Conservation (phyloP, 1,284 basidiomycete species). For the Ceratobasidium sp. region DNA sequence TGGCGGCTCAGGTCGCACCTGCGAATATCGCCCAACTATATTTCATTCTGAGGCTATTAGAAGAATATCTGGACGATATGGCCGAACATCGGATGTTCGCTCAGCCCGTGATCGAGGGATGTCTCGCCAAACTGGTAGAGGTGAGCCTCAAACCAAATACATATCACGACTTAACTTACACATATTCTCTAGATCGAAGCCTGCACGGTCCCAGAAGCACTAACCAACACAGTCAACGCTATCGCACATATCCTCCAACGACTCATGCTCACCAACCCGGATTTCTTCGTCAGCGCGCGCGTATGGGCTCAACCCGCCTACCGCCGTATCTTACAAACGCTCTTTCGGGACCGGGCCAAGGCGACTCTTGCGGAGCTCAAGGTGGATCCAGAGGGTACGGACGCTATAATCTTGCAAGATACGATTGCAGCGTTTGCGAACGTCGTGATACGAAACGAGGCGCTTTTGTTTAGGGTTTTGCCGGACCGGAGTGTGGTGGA, state of each 20-base stretch:
- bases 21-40: conserved; percentile 89
- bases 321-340: conserved; percentile 42
- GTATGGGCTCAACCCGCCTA: conserved; percentile 64
- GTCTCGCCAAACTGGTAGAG: conserved; percentile 76
- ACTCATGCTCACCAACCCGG: conserved; percentile 73
- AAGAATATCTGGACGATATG: conserved; percentile 85
- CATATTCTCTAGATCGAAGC: conserved; percentile 49
- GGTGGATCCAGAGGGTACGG: conserved; percentile 49
- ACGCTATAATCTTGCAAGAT: conserved; percentile 54
- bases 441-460: conserved; percentile 79
- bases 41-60: conserved; percentile 81
- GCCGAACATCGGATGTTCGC: conserved; percentile 74
- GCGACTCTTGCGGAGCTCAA: conserved; percentile 37
- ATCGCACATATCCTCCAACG: conserved; percentile 62
- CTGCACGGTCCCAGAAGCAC: conserved; percentile 25
- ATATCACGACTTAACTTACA: neutral
- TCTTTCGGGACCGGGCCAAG: conserved; percentile 47
- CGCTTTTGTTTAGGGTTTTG: conserved; percentile 79
- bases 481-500: conserved; percentile 71
- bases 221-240: conserved; percentile 49
- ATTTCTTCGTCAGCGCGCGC: conserved; percentile 80
- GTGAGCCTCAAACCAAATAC: conserved; percentile 59
- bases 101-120: conserved; percentile 76
- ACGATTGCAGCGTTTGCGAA: conserved; percentile 63
- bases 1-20: conserved; percentile 80